A percentile compares a stretch with the other conserved stretches of the same genome.
These are phyloP conservation scores for Leccinellum rugosiceps DNA, from an alignment of 768 basidiomycete species.

Conservation along the genomic window DNA sequence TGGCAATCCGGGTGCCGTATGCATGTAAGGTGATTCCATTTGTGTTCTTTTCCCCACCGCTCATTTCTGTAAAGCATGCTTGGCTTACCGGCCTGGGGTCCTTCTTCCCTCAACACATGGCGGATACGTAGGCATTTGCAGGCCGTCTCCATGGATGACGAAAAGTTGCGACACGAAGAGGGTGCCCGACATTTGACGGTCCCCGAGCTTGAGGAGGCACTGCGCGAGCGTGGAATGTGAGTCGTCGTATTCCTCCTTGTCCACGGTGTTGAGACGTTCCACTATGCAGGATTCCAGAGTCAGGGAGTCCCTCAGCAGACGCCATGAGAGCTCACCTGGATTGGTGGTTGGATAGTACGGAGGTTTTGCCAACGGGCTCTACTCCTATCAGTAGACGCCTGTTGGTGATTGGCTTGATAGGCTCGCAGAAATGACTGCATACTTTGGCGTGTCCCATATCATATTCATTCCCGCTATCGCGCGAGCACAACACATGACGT, in stretches of 20 bases:
- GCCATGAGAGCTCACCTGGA: slow-evolving; percentile 48
- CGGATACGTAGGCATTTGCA: slow-evolving; percentile 38
- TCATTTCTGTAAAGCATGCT: slow-evolving; percentile 37
- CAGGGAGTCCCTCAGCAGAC: slow-evolving; percentile 36
- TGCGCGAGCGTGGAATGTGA: slow-evolving; percentile 78
- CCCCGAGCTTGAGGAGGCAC: slow-evolving; percentile 58
- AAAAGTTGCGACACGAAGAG: slow-evolving; percentile 51
- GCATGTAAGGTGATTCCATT: slow-evolving; percentile 46
- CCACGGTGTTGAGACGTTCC: not conserved
- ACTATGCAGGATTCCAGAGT: slow-evolving; percentile 36
- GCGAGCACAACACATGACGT: not conserved
- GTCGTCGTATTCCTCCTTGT: slow-evolving; percentile 24
- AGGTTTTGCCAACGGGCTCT: slow-evolving; percentile 32
- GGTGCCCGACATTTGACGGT: slow-evolving; percentile 43
- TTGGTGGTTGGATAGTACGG: slow-evolving; percentile 62
- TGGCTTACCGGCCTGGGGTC: slow-evolving; percentile 39
- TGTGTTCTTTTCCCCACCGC: not conserved
- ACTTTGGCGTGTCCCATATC: not conserved
- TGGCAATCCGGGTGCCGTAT: slow-evolving; percentile 40
- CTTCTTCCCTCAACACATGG: slow-evolving; percentile 29
- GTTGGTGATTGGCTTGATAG: slow-evolving; percentile 42
- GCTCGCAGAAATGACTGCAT: slow-evolving; percentile 22
- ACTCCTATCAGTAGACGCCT: slow-evolving; percentile 48
- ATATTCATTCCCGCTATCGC: not conserved
- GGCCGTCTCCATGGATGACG: slow-evolving; percentile 57